phyloP scores from a whole-genome alignment of 2,329 filamentous ascomycete genomes.

The Meredithiella fracta region DNA sequence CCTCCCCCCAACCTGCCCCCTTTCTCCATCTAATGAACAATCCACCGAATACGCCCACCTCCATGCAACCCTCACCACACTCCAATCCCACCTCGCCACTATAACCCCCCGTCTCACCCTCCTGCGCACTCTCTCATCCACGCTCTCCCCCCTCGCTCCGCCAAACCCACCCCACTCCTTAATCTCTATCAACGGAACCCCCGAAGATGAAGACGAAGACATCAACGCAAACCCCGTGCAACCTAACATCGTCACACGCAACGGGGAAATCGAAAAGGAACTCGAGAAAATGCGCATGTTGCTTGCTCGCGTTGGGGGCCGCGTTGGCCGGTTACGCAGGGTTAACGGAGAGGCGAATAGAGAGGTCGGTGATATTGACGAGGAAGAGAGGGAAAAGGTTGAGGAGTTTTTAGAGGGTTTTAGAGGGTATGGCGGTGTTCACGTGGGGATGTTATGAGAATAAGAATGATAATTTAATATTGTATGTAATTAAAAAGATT shows the following conservation, averaged over 20 bases:
- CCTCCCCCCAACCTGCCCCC: background rate
- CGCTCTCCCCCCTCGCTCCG: slow-evolving; percentile 35
- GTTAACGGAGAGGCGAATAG: slow-evolving; percentile 16
- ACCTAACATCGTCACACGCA: slow-evolving; percentile 48
- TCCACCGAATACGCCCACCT: slow-evolving; percentile 18
- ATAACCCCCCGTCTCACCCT: slow-evolving; percentile 20
- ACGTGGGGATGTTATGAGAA: background rate
- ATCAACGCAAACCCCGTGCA: slow-evolving; percentile 30
- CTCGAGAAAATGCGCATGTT: slow-evolving; percentile 50
- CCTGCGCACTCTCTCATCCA: slow-evolving; percentile 31
- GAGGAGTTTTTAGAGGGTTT: slow-evolving; percentile 9
- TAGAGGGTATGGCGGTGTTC: background rate
- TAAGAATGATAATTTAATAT: no score
- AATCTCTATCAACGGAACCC: background rate
- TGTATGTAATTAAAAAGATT: background rate
- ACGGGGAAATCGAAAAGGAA: slow-evolving; percentile 49
- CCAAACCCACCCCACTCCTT: slow-evolving; percentile 20
- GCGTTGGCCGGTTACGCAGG: slow-evolving; percentile 26
- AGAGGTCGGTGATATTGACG: background rate
- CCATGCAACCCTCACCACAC: slow-evolving; percentile 26
- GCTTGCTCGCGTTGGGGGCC: slow-evolving; percentile 40
- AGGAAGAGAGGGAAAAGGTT: slow-evolving; percentile 7
- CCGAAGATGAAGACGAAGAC: slow-evolving; percentile 9
- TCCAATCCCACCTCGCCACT: slow-evolving; percentile 26
- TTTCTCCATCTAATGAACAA: background rate